Evolutionary conservation across 768 basidiomycete genomes (phyloP).

Genomic region (Rhizopogon vulgaris): DNA sequence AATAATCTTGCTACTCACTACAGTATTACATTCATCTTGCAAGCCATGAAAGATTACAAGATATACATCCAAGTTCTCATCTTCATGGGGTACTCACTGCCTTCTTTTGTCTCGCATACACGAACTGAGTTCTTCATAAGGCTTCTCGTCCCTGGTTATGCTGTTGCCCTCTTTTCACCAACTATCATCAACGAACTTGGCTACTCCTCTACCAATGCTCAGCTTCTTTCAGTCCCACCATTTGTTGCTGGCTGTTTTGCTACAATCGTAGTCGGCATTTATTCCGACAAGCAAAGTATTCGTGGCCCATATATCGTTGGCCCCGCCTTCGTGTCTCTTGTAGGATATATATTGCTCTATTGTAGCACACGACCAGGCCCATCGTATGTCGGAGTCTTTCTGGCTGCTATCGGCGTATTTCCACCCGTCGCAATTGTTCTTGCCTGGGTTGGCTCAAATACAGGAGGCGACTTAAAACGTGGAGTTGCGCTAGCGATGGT

Average conservation of each 20-base stretch:
- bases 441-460: conserved; percentile 51
- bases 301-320: conserved; percentile 46
- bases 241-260: conserved; percentile 39
- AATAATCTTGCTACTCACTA: conserved; percentile 40
- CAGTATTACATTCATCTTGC: conserved; percentile 38
- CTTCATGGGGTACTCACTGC: conserved; percentile 32
- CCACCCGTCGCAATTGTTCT: conserved; percentile 43
- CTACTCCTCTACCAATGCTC: conserved; percentile 44
- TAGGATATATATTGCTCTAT: conserved; percentile 50
- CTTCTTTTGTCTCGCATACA: neutral
- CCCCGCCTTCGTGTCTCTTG: conserved; percentile 35
- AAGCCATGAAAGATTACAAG: conserved; percentile 43
- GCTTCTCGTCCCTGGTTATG: conserved; percentile 40
- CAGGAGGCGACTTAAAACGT: conserved; percentile 49
- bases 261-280: conserved; percentile 36
- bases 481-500: conserved; percentile 49
- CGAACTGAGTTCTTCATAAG: conserved; percentile 14
- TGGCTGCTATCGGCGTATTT: conserved; percentile 49
- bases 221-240: conserved; percentile 42
- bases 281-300: conserved; percentile 36
- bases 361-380: conserved; percentile 16
- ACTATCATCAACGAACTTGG: conserved; percentile 47
- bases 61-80: conserved; percentile 28
- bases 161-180: conserved; percentile 45
- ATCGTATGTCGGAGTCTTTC: conserved; percentile 40